phyloP scores from a whole-genome alignment of 768 basidiomycete genomes.

The Pleurotus platypus region DNA sequence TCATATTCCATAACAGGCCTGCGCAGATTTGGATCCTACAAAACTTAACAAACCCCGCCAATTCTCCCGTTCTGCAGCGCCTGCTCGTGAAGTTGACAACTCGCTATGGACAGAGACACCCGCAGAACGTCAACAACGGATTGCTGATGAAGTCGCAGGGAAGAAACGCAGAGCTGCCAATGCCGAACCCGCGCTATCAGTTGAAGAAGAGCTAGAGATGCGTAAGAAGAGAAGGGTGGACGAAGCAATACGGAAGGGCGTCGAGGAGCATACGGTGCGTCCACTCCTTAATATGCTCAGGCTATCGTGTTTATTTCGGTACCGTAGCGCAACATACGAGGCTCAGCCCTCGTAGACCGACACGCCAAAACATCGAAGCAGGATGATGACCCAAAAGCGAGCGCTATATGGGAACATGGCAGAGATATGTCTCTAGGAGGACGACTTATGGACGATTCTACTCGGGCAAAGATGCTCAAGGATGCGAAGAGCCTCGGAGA shows the following conservation, averaged over 20 bases:
- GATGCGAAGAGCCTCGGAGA: constrained; percentile 83
- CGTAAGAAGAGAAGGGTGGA: constrained; percentile 62
- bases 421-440: constrained; percentile 89
- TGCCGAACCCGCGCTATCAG: constrained; percentile 35
- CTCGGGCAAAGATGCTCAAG: constrained; percentile 70
- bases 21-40: constrained; percentile 78
- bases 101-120: constrained; percentile 98
- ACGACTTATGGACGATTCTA: constrained; percentile 84
- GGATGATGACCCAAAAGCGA: constrained; percentile 45
- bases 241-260: constrained; percentile 63
- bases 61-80: constrained; percentile 61
- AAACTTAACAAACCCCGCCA: constrained; percentile 73
- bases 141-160: constrained; percentile 94
- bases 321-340: constrained; percentile 43
- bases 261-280: constrained; percentile 78
- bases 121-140: constrained; percentile 81
- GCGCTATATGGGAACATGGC: constrained; percentile 87
- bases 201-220: constrained; percentile 38
- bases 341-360: constrained; percentile 50
- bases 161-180: constrained; percentile 75
- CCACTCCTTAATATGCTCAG: background rate
- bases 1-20: background rate
- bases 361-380: constrained; percentile 39
- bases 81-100: constrained; percentile 44
- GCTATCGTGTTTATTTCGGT: background rate